Evolutionary conservation across 2,329 filamentous ascomycete genomes (phyloP), one percentile per base, ranked within the genome.

Genomic region (Colletotrichum lupini): DNA sequence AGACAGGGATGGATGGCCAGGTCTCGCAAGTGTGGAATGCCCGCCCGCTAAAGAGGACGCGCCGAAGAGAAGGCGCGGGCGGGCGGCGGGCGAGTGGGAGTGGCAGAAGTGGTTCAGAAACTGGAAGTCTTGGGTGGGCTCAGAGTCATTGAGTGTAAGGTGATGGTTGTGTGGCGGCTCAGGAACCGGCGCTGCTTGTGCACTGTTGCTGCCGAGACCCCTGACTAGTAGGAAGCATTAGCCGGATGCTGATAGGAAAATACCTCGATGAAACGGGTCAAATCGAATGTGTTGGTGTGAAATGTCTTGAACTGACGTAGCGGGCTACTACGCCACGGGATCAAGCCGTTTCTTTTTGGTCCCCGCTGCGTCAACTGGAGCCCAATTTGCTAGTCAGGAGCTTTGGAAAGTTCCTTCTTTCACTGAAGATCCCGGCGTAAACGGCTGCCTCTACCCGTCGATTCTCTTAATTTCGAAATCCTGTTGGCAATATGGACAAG

Each of bases 171-270:
- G 67, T 70, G 60, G 70, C 67, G 32, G 67, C 70, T 65, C 70
- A 71, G 67, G 67, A 71, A 73, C 71, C 71, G 67, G 60, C 60
- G 67, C 67, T 60, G 66, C 37, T 56, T 60, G 24, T 67, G 26
- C 26, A 55, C 37, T 37, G 65, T 59, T 61, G 55, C 56, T 37
- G 24, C 26, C 5, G 46, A 56, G 42, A 70, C 71, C 71, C 71
- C 71, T 73, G 71, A 71, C 71, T 71, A 73, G 16, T 35, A 32
- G 53, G 35, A 35, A 22, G 42, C 32, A 49, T 69, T 42, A 70
- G 59, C 53, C 59, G 62, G 60, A 4, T 30, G 26, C 60, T 46
- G 67, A 63, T 73, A 61, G 55, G 26, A 28, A 52, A 14, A 26
- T 61, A 73, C 71, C 52, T 63, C 8, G 19, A 49, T n/a, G 14